Percentiles rank a stretch among this genome's conserved stretches.
phyloP scores from a whole-genome alignment of 2,329 filamentous ascomycete species.

The Aspergillus novoparasiticus region DNA sequence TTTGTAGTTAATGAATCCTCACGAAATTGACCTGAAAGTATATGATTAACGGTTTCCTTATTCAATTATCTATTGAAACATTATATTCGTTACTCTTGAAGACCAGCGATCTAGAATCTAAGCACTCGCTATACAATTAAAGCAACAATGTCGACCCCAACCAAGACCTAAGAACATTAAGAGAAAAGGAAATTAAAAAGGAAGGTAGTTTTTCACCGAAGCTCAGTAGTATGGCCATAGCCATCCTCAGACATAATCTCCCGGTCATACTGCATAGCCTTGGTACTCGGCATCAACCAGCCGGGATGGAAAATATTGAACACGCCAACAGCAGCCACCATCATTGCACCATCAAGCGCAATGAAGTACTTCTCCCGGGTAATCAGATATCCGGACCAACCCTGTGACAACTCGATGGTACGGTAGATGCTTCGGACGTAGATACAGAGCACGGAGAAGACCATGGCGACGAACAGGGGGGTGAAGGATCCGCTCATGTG shows the following conservation, averaged over 20 bases:
- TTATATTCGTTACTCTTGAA: background rate
- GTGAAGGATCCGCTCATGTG: slow-evolving; percentile 28
- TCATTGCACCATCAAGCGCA: slow-evolving; percentile 53
- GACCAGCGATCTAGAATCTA: background rate
- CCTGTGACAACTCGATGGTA: slow-evolving; percentile 53
- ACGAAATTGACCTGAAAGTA: background rate
- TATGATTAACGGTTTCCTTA: background rate
- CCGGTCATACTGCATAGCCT: slow-evolving; percentile 13
- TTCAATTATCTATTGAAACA: background rate
- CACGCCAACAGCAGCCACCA: slow-evolving; percentile 49
- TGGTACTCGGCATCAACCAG: slow-evolving; percentile 36
- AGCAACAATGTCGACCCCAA: background rate
- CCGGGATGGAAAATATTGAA: slow-evolving; percentile 51
- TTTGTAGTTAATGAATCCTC: background rate
- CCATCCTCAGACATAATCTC: slow-evolving; percentile 13
- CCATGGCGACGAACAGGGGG: slow-evolving; percentile 42
- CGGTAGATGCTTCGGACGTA: slow-evolving; percentile 55
- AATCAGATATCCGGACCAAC: slow-evolving; percentile 55
- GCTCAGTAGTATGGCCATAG: slow-evolving; percentile 11
- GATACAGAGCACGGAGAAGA: slow-evolving; percentile 48
- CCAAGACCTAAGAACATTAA: background rate
- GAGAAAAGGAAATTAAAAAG: slow-evolving; percentile 4
- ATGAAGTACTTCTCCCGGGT: slow-evolving; percentile 55
- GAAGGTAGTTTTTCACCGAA: slow-evolving; percentile 6
- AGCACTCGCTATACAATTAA: background rate